These are phyloP conservation scores for Puya raimondii DNA, from an alignment of 176 grass and related monocot genomes.

Conservation along the genomic window DNA sequence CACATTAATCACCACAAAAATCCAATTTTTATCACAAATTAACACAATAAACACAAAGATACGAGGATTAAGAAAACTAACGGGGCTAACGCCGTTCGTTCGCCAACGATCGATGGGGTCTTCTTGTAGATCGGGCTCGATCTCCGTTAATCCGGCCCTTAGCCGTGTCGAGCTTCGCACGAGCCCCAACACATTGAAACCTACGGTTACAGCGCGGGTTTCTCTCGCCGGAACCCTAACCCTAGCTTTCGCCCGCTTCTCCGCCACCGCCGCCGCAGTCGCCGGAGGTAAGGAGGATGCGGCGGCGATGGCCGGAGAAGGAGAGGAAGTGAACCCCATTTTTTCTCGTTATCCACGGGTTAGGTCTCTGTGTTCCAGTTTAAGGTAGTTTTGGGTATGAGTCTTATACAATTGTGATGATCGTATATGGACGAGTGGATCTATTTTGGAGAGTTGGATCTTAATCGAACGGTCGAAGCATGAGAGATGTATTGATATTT, in stretches of 20 bases:
- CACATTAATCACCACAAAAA: neutral
- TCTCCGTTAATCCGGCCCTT: constrained; percentile 35
- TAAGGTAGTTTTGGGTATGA: neutral
- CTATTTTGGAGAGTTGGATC: neutral
- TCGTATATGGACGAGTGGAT: neutral
- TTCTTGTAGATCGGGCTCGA: constrained; percentile 78
- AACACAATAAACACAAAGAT: neutral
- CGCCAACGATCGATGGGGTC: constrained; percentile 58
- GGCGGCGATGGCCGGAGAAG: neutral
- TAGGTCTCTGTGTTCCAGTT: neutral
- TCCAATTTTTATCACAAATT: neutral
- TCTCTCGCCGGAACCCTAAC: neutral
- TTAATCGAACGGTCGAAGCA: neutral
- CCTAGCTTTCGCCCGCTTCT: no score
- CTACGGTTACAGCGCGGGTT: neutral
- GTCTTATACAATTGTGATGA: neutral
- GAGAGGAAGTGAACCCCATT: neutral
- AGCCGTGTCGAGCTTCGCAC: neutral
- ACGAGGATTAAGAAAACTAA: constrained; percentile 21
- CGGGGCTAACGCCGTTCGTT: constrained; percentile 59
- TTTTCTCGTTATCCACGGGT: neutral
- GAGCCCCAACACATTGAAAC: neutral
- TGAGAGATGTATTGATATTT: neutral
- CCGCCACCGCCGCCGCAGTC: neutral
- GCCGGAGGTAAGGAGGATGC: neutral